Evolutionary conservation across 2,329 filamentous ascomycete genomes (phyloP).

Genomic region (Colletotrichum phormii): DNA sequence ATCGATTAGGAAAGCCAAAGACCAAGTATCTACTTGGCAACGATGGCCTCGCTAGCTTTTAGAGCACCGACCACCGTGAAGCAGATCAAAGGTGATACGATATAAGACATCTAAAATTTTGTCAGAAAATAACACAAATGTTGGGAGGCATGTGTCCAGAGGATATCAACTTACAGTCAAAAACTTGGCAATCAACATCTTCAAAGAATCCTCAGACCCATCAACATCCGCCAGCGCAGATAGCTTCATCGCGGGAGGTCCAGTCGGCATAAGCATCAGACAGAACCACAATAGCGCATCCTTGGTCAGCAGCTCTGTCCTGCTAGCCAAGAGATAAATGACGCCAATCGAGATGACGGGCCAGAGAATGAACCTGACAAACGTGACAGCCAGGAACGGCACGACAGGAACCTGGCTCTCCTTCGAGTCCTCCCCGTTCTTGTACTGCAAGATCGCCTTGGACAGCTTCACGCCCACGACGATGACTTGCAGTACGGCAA

Average conservation of each 20-base stretch:
- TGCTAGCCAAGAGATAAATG: slow-evolving; percentile 65
- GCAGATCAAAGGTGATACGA: slow-evolving; percentile 29
- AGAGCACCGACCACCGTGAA: slow-evolving; percentile 30
- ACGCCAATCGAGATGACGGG: slow-evolving; percentile 59
- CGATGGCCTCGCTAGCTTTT: slow-evolving; percentile 19
- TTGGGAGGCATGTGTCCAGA: accelerated
- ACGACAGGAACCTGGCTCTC: slow-evolving; percentile 50
- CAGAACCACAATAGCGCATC: slow-evolving; percentile 76
- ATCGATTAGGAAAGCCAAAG: background rate
- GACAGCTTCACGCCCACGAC: slow-evolving; percentile 75
- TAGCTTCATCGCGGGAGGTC: slow-evolving; percentile 60
- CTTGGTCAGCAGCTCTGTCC: slow-evolving; percentile 60
- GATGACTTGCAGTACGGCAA: slow-evolving; percentile 73
- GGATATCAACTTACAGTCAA: slow-evolving; percentile 49
- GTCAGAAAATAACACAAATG: background rate
- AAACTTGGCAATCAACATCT: slow-evolving; percentile 56
- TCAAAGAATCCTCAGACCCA: slow-evolving; percentile 50
- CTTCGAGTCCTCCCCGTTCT: slow-evolving; percentile 45
- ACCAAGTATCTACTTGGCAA: background rate
- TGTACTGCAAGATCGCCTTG: slow-evolving; percentile 53
- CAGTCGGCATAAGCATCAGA: slow-evolving; percentile 60
- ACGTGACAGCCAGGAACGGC: slow-evolving; percentile 63
- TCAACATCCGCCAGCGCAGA: slow-evolving; percentile 58
- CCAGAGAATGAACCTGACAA: slow-evolving; percentile 71
- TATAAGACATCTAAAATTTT: slow-evolving; percentile 21